phyloP scores from a whole-genome alignment of 768 basidiomycete genomes.

The Thelephora ganbajun region DNA sequence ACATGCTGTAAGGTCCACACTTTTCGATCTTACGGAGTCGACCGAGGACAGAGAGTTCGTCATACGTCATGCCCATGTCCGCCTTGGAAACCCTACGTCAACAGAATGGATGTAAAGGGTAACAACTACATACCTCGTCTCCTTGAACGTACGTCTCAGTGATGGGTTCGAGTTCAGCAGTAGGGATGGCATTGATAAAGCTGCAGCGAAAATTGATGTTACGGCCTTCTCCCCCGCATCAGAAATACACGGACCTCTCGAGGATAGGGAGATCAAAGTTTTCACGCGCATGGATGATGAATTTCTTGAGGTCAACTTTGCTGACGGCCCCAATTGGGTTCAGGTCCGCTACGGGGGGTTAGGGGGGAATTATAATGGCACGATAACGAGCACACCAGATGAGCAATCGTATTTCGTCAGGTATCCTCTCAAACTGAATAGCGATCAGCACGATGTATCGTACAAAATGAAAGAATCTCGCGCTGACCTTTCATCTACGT shows the following conservation, averaged over 20 bases:
- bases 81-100: conserved; percentile 29
- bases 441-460: background rate
- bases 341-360: conserved; percentile 59
- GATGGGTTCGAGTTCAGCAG: conserved; percentile 93
- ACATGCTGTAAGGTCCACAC: conserved; percentile 95
- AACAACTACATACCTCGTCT: conserved; percentile 54
- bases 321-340: conserved; percentile 98
- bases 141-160: conserved; percentile 90
- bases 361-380: background rate
- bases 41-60: conserved; percentile 89
- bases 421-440: conserved; percentile 76
- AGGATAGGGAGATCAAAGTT: conserved; percentile 81
- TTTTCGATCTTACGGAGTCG: conserved; percentile 92
- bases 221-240: background rate
- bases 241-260: conserved; percentile 33
- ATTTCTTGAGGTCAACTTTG: conserved; percentile 93
- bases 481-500: conserved; percentile 86
- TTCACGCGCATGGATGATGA: conserved; percentile 72
- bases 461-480: background rate
- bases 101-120: background rate
- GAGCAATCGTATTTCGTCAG: conserved; percentile 97
- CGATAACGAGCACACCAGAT: conserved; percentile 35
- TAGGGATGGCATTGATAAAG: conserved; percentile 84
- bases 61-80: conserved; percentile 99
- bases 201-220: conserved; percentile 24